Evolutionary conservation across 2,329 filamentous ascomycete species (phyloP).

Genomic region (Pseudomassariella vexata): DNA sequence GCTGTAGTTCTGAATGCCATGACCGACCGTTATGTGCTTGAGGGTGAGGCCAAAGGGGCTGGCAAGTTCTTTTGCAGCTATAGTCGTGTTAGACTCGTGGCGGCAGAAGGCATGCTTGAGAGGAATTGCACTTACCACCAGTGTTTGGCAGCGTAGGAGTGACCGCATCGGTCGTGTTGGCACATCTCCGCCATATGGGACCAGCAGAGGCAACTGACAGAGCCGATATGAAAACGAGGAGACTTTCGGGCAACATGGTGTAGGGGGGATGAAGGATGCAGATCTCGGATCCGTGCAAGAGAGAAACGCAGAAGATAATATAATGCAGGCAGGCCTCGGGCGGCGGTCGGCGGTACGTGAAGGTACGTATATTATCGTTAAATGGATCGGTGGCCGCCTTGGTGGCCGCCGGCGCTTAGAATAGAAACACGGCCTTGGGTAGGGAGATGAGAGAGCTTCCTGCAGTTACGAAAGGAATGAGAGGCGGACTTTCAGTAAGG

Average conservation of each 20-base stretch:
- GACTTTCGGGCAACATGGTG: conserved; percentile 21
- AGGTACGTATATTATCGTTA: conserved; percentile 14
- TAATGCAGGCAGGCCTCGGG: conserved; percentile 8
- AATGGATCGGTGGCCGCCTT: conserved; percentile 13
- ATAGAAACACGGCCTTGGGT: conserved; percentile 21
- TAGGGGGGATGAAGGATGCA: conserved; percentile 6
- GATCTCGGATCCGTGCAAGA: conserved; percentile 1
- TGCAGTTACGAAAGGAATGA: too few species aligned
- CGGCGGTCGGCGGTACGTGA: conserved; percentile 18
- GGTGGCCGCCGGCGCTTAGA: conserved; percentile 22
- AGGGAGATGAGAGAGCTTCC: conserved; percentile 20
- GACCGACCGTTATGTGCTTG: conserved; percentile 53
- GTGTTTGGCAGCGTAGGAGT: conserved; percentile 32
- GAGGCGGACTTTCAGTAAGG: too few species aligned
- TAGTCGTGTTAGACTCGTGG: conserved; percentile 1
- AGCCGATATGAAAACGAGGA: conserved; percentile 19
- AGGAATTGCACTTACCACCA: conserved; percentile 22
- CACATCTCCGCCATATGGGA: conserved; percentile 17
- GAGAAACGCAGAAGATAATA: background rate
- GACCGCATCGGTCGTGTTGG: conserved; percentile 9
- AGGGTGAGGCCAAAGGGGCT: conserved; percentile 34
- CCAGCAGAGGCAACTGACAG: conserved; percentile 18
- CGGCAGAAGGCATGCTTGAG: too few species aligned
- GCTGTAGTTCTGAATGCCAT: conserved; percentile 66
- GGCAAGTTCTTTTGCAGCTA: conserved; percentile 36